Evolutionary conservation across 2,329 filamentous ascomycete species (phyloP).

Genomic region (Fusarium mexicanum): DNA sequence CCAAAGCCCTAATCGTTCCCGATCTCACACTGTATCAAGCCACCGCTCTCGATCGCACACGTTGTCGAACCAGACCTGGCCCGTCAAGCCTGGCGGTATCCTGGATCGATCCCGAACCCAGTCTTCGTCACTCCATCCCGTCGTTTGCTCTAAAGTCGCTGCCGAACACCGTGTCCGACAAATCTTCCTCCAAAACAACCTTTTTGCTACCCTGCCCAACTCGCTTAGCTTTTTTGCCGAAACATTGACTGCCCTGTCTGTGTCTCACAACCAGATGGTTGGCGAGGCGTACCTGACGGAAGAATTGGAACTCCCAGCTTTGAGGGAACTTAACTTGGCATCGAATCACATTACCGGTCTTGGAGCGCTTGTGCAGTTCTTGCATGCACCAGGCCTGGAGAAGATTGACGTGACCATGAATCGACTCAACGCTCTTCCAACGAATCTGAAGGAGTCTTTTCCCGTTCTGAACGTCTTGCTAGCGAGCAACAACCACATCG

Average conservation of each 20-base stretch:
- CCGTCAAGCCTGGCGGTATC: constrained; percentile 67
- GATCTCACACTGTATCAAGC: constrained; percentile 58
- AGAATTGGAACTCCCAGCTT: constrained; percentile 73
- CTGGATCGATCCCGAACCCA: constrained; percentile 77
- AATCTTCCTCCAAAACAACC: constrained; percentile 80
- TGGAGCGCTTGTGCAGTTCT: constrained; percentile 68
- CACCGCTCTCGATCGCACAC: constrained; percentile 58
- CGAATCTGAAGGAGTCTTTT: constrained; percentile 70
- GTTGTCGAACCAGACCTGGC: constrained; percentile 60
- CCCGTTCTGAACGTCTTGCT: constrained; percentile 76
- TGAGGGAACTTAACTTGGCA: constrained; percentile 80
- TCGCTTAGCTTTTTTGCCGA: constrained; percentile 76
- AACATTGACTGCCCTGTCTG: constrained; percentile 75
- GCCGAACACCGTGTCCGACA: constrained; percentile 61
- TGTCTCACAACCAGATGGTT: constrained; percentile 78
- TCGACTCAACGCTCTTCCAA: constrained; percentile 76
- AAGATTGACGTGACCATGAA: constrained; percentile 87
- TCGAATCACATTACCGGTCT: constrained; percentile 79
- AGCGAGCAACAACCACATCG: constrained; percentile 81
- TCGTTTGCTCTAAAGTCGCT: constrained; percentile 65
- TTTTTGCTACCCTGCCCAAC: constrained; percentile 74
- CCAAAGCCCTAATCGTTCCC: constrained; percentile 59
- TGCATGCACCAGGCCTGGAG: constrained; percentile 79
- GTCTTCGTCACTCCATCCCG: constrained; percentile 67
- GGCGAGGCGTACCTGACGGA: constrained; percentile 73